Conservation (phyloP, 2,329 filamentous ascomycete species). For the Magnaporthiopsis rhizophila region DNA sequence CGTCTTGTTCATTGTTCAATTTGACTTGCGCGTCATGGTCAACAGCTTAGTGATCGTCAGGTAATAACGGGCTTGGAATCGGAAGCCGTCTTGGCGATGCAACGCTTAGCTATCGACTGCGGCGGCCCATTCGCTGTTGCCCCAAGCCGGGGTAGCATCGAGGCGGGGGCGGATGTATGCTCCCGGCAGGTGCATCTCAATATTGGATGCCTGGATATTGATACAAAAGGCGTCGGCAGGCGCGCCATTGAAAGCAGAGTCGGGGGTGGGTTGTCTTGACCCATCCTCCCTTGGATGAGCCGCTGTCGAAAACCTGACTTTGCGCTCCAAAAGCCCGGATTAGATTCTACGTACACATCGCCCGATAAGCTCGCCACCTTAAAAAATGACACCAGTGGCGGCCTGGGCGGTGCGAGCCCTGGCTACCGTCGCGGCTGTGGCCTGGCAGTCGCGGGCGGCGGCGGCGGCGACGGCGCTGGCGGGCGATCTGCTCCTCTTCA, state of each 20-base stretch:
- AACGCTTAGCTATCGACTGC: no score
- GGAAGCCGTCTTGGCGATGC: background rate
- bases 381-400: background rate
- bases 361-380: no score
- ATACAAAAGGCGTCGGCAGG: background rate
- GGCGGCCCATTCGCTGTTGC: background rate
- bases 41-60: no score
- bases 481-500: constrained; percentile 18
- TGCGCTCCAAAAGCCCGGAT: no score
- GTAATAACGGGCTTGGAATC: no score
- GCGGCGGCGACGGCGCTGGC: background rate
- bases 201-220: background rate
- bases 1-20: no score
- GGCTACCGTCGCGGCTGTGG: no score
- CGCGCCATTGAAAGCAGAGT: background rate
- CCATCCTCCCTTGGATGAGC: no score
- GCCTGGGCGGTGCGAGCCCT: no score
- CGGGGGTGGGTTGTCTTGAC: background rate
- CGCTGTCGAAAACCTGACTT: background rate
- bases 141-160: background rate
- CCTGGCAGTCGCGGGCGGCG: no score
- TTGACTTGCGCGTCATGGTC: no score
- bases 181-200: background rate
- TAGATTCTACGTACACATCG: no score
- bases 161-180: background rate